A percentile compares a stretch with the other conserved stretches of the same genome.
Conservation (phyloP, 805 yeast genomes). For the Yarrowia phangngaensis region DNA sequence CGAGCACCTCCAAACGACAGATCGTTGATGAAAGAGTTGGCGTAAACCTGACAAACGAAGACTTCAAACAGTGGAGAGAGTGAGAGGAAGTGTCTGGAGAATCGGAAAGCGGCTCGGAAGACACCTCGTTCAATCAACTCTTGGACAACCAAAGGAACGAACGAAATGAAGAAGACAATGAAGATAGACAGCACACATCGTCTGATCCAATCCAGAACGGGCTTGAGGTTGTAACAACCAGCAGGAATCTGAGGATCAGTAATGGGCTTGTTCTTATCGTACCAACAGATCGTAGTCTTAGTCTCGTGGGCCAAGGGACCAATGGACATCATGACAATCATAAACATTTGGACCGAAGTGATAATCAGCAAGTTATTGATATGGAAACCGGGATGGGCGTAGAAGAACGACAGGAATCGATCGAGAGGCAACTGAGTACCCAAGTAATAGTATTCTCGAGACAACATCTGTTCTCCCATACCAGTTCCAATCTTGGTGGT, state of each 20-base stretch:
- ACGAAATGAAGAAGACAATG: conserved; percentile 89
- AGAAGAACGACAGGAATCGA: conserved; percentile 84
- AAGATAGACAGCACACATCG: conserved; percentile 85
- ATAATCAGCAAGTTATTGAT: conserved; percentile 84
- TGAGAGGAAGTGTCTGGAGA: conserved; percentile 72
- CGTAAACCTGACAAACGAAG: conserved; percentile 89
- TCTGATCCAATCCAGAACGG: conserved; percentile 86
- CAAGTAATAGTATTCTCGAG: conserved; percentile 85
- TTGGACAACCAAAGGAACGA: conserved; percentile 81
- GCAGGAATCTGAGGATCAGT: conserved; percentile 70
- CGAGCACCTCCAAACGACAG: conserved; percentile 87
- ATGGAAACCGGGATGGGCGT: conserved; percentile 97
- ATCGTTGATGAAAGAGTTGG: conserved; percentile 70
- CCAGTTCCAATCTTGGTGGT: conserved; percentile 97
- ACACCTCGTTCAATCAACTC: conserved; percentile 84
- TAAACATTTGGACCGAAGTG: conserved; percentile 79
- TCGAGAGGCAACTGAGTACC: conserved; percentile 89
- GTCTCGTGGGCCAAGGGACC: conserved; percentile 76
- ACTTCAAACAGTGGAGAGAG: conserved; percentile 91
- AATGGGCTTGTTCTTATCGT: conserved; percentile 61
- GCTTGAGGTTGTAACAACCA: conserved; percentile 82
- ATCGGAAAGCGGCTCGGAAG: conserved; percentile 65
- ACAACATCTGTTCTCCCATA: conserved; percentile 94
- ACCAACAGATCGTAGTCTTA: conserved; percentile 52
- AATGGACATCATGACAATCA: conserved; percentile 71